Percentiles rank a stretch among this genome's conserved stretches.
These are phyloP conservation scores for Vishniacozyma victoriae DNA, from an alignment of 768 basidiomycete genomes.

Conservation along the genomic window DNA sequence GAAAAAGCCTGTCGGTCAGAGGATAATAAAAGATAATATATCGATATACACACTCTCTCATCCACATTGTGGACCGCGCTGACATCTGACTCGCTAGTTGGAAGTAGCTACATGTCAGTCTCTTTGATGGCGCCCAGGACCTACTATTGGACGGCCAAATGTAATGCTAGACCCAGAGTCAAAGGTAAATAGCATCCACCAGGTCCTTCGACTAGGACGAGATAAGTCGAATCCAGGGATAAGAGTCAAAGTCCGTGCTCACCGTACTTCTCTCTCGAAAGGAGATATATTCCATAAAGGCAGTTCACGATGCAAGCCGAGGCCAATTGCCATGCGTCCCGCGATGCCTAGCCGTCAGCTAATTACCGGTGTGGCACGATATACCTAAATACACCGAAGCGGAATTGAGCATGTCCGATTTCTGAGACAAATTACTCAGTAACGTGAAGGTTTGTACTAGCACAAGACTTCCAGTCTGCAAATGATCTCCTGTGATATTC, in stretches of 20 bases:
- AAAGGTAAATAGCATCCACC: conserved; percentile 10
- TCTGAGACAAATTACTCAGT: conserved; percentile 11
- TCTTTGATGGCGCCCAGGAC: neutral
- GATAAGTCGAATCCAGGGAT: neutral
- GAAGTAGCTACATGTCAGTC: neutral
- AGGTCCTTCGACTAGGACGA: conserved; percentile 7
- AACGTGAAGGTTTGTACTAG: conserved; percentile 10
- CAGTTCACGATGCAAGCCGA: conserved; percentile 18
- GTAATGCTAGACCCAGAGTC: conserved; percentile 11
- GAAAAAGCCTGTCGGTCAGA: conserved; percentile 1
- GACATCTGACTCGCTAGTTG: conserved; percentile 6
- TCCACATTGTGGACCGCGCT: conserved; percentile 3
- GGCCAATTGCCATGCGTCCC: conserved; percentile 10
- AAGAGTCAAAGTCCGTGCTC: neutral
- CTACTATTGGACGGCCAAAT: conserved; percentile 14
- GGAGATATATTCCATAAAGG: conserved; percentile 17
- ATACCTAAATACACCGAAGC: conserved; percentile 13
- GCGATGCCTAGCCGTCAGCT: too few relatives aligned
- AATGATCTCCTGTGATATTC: conserved; percentile 3
- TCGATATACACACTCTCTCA: neutral
- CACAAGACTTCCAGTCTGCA: conserved; percentile 6
- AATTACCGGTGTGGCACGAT: too few relatives aligned
- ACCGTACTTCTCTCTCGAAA: conserved; percentile 14
- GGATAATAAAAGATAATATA: neutral
- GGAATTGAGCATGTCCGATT: conserved; percentile 11